Base-by-base conservation (phyloP, 1,139 yeast species). In the Sugiyamaella novakii region DNA sequence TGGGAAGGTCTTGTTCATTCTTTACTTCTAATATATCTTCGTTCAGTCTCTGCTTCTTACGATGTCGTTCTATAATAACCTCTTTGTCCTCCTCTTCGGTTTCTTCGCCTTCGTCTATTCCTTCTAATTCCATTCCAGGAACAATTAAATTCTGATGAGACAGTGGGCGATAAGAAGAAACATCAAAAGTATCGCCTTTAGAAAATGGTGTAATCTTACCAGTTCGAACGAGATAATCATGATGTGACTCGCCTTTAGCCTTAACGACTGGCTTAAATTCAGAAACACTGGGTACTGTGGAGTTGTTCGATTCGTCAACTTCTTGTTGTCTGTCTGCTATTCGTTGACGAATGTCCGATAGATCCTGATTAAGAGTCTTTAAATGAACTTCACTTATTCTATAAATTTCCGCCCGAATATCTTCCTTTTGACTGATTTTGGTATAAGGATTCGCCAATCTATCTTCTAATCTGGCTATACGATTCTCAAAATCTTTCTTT, bases 161-260 rank as follows among this genome's bases (percentile, higher is more conserved):
- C 56, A 56, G 54, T 5, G 38, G 47, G 1, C 51, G 34, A 3
- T 21, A 25, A 5, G 37, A 42, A 0, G 24, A n/a, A 3, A 39
- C 30, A 8, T 41, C 53, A 55, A 87, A 87, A 3, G 78, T 80
- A 30, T 77, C 74, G 15, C 80, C 73, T 36, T 80, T 81, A 8
- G 97, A 95, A 72, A 92, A 92, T 0, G 98, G 98, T 0, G 99
- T 92, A 50, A 89, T 81, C 64, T 88, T 84, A 35, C 99, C 99
- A 0, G 91, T 91, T 55, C 98, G 74, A 0, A 92, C 79, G 54
- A 92, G 72, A 62, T 70, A 92, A 47, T 91, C 98, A 50, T 80
- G 80, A 59, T 86, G 87, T 0, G 87, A 69, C 62, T 92, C 98
- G 18, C 79, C 86, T 0, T 85, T 80, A 5, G 78, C 71, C 52